Conservation (phyloP, 352 stramenopile genomes). For the Aphanomyces euteiches region DNA sequence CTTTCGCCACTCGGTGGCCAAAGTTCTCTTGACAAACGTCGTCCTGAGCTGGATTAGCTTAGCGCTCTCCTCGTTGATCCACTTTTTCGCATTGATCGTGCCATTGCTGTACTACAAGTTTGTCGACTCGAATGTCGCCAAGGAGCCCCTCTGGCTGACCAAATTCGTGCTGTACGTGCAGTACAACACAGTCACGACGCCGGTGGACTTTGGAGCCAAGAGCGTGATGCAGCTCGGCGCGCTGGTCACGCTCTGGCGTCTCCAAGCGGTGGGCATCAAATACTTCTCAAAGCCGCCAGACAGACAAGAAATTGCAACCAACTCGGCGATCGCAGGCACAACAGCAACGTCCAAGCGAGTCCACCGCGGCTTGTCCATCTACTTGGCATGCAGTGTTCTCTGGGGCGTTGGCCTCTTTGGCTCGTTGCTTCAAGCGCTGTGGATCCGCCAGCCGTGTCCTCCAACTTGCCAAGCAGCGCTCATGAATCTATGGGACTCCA, state of each 20-base stretch:
- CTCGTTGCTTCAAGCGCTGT: background rate
- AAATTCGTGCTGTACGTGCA: background rate
- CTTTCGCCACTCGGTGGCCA: background rate
- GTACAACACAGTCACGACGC: background rate
- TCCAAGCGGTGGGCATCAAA: background rate
- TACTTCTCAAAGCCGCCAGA: background rate
- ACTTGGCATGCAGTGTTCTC: background rate
- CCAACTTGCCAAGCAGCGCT: background rate
- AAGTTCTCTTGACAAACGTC: background rate
- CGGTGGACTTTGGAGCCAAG: background rate
- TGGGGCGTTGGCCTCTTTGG: background rate
- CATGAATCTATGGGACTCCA: background rate
- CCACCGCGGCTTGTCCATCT: background rate
- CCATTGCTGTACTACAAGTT: background rate
- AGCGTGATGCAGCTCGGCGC: background rate
- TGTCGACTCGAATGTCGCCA: background rate
- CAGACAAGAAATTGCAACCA: background rate
- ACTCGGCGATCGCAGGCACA: background rate
- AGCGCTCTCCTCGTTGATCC: background rate
- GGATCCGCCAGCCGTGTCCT: background rate
- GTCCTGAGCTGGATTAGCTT: background rate
- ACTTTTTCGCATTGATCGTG: background rate
- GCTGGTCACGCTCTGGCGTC: background rate
- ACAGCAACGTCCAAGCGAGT: background rate
- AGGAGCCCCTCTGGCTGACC: background rate